Conservation (phyloP, 352 stramenopile species). For the Pythium phragmiticola region DNA sequence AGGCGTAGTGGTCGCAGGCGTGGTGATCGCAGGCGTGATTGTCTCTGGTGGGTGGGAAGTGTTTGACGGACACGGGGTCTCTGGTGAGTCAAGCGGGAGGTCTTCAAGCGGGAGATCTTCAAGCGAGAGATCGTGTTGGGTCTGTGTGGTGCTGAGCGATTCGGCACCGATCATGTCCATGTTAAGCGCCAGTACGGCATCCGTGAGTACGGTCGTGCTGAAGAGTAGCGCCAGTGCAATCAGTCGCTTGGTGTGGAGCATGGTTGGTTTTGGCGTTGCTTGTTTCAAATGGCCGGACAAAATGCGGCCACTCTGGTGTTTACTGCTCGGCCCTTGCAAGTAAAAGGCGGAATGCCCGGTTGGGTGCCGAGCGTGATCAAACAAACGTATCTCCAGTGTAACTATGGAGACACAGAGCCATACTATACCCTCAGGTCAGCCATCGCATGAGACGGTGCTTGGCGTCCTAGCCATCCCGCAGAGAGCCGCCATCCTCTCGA, state of each 20-base stretch:
- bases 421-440: not conserved
- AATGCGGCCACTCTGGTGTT: not conserved
- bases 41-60: not conserved
- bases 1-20: not conserved
- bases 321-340: constrained; percentile 15
- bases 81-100: not conserved
- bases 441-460: not conserved
- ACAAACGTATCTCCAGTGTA: not conserved
- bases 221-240: constrained; percentile 25
- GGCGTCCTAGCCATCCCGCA: not conserved
- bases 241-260: constrained; percentile 27
- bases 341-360: constrained; percentile 27
- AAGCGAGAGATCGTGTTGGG: too few relatives aligned
- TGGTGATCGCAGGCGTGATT: not conserved
- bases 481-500: not conserved
- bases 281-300: not conserved
- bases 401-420: not conserved
- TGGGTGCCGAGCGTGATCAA: not conserved
- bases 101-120: not conserved
- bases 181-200: not conserved
- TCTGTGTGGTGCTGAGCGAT: too few relatives aligned
- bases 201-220: constrained; percentile 15
- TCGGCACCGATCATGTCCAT: not conserved
- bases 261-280: constrained; percentile 1
- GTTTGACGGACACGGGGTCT: not conserved